Base-by-base conservation (phyloP, 2,329 filamentous ascomycete genomes). In the Cladobotryum protrusum region DNA sequence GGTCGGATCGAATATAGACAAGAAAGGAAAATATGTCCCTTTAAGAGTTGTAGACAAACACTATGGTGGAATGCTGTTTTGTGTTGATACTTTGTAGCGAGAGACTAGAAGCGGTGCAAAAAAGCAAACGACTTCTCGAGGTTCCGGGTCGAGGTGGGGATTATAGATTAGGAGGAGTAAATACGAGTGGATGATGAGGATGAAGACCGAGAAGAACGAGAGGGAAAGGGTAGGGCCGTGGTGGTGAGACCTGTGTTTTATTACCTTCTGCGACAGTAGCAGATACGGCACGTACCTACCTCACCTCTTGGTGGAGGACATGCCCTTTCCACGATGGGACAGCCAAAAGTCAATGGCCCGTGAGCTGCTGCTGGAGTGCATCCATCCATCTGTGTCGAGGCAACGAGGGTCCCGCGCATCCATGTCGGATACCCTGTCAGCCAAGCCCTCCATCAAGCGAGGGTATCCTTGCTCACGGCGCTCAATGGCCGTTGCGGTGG, bases 201-300 rank as follows among this genome's bases (percentile, higher is more conserved):
- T 49, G 43, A 19, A 24, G 40, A 52, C 24, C 41, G 46, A 37
- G 32, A 52, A 19, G 35, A 29, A 20, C n/a, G 24, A 29, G 24
- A 29, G 24, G 11, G 42, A 36, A 41, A 39, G 41, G 35, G 35
- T 19, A 19, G 40, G 15, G 15, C 9, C 29, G 39, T 18, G 45
- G 49, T 47, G 50, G 32, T 52, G 50, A 51, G 49, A 40, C 24
- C 35, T 44, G 46, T 52, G 50, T 52, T 43, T 52, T 45, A 52
- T 52, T 52, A 52, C n/a, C 18, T 17, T 24, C 40, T 42, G n/a
- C 35, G 14, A 37, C 35, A n/a, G 17, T 37, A 29, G 24, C 24
- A 29, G 24, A 29, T 29, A 29, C 24, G 24, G 24, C 24, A 29
- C 24, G 24, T 29, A 29, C 24, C 24, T 29, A 29, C 24, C 24